Base-by-base conservation (phyloP, 2,329 filamentous ascomycete genomes). In the Lachnellula hyalina region DNA sequence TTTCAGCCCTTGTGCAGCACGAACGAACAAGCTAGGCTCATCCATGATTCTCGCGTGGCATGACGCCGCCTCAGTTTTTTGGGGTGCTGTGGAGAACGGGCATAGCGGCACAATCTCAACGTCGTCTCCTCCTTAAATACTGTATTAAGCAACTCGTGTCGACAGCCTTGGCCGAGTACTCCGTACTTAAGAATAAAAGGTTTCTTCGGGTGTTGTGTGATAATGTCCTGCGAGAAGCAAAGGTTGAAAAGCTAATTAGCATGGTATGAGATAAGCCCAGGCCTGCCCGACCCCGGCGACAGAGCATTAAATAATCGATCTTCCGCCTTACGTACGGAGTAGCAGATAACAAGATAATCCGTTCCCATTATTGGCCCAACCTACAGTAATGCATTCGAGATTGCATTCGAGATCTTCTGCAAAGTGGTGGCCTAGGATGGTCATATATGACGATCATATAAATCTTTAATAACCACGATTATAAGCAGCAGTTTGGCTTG, bases 21-120 rank as follows among this genome's bases (percentile, higher is more conserved):
- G n/a, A 40, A 15, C 47, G n/a, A 40, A 28, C 42, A 44, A 46
- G 44, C 53, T 47, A 55, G 53, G 53, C 49, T 36, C 28, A 55
- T 55, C 53, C 53, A 55, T 55, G 53, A n/a, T 44, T 42, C 38
- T 45, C 53, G 49, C 53, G 53, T 55, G 53, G 53, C 53, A 25
- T 40, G 36, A 23, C 41, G 41, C 41, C 41, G 41, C 41, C 41
- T 44, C 41, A 44, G n/a, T 23, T 14, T 3, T 19, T 44, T 44
- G 4, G 52, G 40, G 41, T 25, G n/a, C 15, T 23, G 46, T 25
- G 47, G 28, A 54, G 32, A 42, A 44, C 36, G 45, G 42, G 25
- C 46, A 51, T 38, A 46, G 44, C 44, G 14, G 44, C 44, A 42
- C 38, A 44, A 17, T 40, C n/a, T 25, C n/a, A 47, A 25, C 44